phyloP scores from a whole-genome alignment of 2,329 filamentous ascomycete genomes.

The Botrytis elliptica region DNA sequence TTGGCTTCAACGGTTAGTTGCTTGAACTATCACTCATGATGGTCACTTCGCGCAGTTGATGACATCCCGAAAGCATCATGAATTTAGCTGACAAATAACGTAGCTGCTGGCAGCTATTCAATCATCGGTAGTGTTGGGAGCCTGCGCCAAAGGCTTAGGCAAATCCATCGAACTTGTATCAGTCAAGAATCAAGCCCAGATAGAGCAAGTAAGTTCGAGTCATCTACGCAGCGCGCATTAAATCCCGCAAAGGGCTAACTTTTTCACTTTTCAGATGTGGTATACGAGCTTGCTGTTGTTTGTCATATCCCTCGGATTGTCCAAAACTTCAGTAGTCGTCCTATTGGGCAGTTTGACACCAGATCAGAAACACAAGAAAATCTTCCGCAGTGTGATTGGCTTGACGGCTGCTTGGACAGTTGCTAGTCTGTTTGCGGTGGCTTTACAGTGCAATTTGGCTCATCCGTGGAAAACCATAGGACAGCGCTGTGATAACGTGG shows the following conservation, averaged over 20 bases:
- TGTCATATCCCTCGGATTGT: conserved; percentile 44
- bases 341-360: conserved; percentile 49
- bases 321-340: conserved; percentile 45
- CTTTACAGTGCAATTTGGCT: conserved; percentile 44
- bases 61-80: neutral
- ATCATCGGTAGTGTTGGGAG: conserved; percentile 21
- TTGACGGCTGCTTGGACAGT: conserved; percentile 42
- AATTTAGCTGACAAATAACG: neutral
- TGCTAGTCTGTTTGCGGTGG: conserved; percentile 43
- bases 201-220: conserved; percentile 23
- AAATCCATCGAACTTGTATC: conserved; percentile 27
- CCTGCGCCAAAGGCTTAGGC: conserved; percentile 23
- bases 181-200: conserved; percentile 11
- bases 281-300: conserved; percentile 45
- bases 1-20: conserved; percentile 17
- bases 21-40: neutral
- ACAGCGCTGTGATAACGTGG: conserved; percentile 32
- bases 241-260: neutral
- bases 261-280: conserved; percentile 36
- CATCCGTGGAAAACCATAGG: conserved; percentile 42
- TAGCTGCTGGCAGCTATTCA: conserved; percentile 23
- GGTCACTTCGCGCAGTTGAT: too few species aligned
- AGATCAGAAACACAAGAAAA: conserved; percentile 42
- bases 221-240: neutral
- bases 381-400: conserved; percentile 32